Base-by-base conservation (phyloP, 441 rosid genomes). In the Euphorbia celastroides region DNA sequence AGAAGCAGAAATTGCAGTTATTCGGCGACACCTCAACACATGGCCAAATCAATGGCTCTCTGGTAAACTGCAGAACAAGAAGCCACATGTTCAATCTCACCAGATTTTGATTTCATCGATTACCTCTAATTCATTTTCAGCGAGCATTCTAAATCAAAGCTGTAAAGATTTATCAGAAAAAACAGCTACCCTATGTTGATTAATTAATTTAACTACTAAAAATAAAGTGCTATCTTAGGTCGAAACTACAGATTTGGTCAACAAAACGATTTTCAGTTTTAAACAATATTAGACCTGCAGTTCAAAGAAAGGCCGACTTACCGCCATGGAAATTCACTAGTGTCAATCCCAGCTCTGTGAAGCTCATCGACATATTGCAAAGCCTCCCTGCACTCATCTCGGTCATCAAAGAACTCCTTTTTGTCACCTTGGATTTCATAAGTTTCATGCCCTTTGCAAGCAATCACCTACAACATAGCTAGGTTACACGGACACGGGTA, bases 321-420 rank as follows among this genome's bases (percentile, higher is more conserved):
- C 98, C 93, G 80, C 99, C 98, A 92, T n/a, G 99, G 98, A 71
- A 94, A 88, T 83, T 94, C 99, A 73, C 96, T 89, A 2, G 96
- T 89, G 78, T 88, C 97, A 68, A 94, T 88, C 78, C 99, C 99
- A 65, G 98, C 87, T 83, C 77, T 91, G 79, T 89, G 99, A 72
- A 92, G 96, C 78, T 90, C 93, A 66, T 92, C 99, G 30, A 89
- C 98, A 61, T 82, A 86, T 70, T 92, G 97, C 81, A 88, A 77
- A 75, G 99, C 97, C 80, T 92, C 94, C 52, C 92, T 79, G 57
- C 99, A 89, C 75, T 89, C 97, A 66, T 91, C 97, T 41, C 96
- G 70, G 64, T 94, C 99, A 74, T 92, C 97, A 79, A 79, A 92
- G 64, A 84, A 88, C 79, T 94, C 92, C 36, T 76, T 84, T 72